Conservation (phyloP, 345 rosid genomes). For the Linum lewisii region DNA sequence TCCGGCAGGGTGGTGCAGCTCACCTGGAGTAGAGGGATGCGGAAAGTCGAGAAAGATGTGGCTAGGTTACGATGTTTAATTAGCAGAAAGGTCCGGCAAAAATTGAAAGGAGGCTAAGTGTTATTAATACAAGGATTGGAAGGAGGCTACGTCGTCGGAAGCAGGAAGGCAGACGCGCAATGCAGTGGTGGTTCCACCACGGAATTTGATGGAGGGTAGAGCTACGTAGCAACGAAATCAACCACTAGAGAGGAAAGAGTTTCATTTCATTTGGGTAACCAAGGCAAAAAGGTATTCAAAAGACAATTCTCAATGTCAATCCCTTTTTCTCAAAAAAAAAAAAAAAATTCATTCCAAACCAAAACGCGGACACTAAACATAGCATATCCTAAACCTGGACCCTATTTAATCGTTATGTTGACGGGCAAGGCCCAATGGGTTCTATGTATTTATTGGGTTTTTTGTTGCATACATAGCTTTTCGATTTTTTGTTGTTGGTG, state of each 20-base stretch:
- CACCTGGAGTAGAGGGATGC: background rate
- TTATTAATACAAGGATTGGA: background rate
- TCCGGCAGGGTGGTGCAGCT: background rate
- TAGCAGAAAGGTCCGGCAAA: too few species aligned
- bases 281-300: too few species aligned
- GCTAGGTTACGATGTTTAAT: background rate
- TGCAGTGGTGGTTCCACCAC: background rate
- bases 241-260: background rate
- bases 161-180: background rate
- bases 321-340: too few species aligned
- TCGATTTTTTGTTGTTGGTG: too few species aligned
- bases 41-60: background rate
- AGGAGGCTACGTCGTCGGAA: background rate
- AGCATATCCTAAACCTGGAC: too few species aligned
- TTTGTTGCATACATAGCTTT: too few species aligned
- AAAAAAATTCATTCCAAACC: too few species aligned
- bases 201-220: background rate
- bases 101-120: constrained; percentile 6
- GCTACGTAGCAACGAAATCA: constrained; percentile 4
- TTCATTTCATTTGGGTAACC: background rate
- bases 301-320: too few species aligned
- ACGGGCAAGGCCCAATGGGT: too few species aligned
- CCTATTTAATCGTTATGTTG: too few species aligned
- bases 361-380: too few species aligned
- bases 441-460: too few species aligned